A percentile compares a stretch with the other conserved stretches of the same genome.
These are phyloP conservation scores for Fennellomyces sp. DNA, from an alignment of 371 early-diverging fungal genomes.

Conservation along the genomic window DNA sequence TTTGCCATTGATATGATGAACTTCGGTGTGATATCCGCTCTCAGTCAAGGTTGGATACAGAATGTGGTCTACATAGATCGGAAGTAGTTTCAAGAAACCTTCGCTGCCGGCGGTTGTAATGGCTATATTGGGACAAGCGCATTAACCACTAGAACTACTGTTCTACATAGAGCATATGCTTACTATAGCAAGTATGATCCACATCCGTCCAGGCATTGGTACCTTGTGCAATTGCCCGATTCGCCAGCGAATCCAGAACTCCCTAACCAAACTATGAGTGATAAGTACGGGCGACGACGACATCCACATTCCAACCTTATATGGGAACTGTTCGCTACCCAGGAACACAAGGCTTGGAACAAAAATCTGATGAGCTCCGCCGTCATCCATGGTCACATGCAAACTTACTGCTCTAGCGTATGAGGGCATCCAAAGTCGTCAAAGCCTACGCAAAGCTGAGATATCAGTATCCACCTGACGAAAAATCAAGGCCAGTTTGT, in stretches of 20 bases:
- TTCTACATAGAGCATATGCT: slow-evolving; percentile 4
- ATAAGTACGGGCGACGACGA: too few relatives aligned
- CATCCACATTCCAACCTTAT: slow-evolving; percentile 50
- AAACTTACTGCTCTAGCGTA: slow-evolving; percentile 68
- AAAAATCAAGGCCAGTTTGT: background rate
- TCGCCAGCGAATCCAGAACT: slow-evolving; percentile 71
- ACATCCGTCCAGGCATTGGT: slow-evolving; percentile 73
- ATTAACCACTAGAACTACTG: background rate
- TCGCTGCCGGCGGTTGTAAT: slow-evolving; percentile 70
- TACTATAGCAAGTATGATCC: slow-evolving; percentile 67
- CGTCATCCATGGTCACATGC: background rate
- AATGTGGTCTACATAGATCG: slow-evolving; percentile 64
- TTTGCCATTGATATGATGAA: slow-evolving; percentile 58
- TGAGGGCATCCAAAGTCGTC: slow-evolving; percentile 76
- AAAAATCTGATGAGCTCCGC: background rate
- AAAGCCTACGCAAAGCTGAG: slow-evolving; percentile 49
- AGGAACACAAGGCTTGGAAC: slow-evolving; percentile 59
- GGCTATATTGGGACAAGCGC: slow-evolving; percentile 38
- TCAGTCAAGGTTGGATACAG: slow-evolving; percentile 72
- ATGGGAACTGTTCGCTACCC: slow-evolving; percentile 71
- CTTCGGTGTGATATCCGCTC: slow-evolving; percentile 68
- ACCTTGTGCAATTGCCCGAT: slow-evolving; percentile 70
- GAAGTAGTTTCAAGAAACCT: slow-evolving; percentile 67
- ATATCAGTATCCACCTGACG: background rate
- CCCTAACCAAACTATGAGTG: slow-evolving; percentile 30